Base-by-base conservation (phyloP, 1,284 basidiomycete genomes). In the Irpex rosettiformis region DNA sequence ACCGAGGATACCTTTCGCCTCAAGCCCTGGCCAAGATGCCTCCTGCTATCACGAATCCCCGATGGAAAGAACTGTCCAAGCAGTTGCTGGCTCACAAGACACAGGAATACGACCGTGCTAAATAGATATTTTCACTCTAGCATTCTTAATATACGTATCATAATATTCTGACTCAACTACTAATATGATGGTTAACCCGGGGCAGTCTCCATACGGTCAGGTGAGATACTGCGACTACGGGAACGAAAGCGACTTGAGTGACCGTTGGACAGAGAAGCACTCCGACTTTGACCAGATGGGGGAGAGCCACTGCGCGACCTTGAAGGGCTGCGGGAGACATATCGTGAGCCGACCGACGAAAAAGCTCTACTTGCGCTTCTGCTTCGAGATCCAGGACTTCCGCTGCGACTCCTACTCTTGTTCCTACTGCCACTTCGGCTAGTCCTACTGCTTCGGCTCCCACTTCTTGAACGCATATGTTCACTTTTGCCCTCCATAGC, bases 401-500 rank as follows among this genome's bases (percentile, higher is more conserved):
- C 73, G 47, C 75, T 79, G 16, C 69, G 64, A 48, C 73, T 74
- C 27, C 75, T 73, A 53, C 33, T 40, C 2, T n/a, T 40, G 33
- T n/a, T 40, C 33, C 10, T 40, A n/a, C 33, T 16, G 13, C 13
- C 33, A 40, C 33, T 40, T 40, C 33, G 33, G 33, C 33, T 40
- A 5, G 33, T 40, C 6, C 69, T 69, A 21, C 67, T 58, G 54
- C 68, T 70, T 21, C 63, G 56, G 54, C 71, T 73, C 2, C 70
- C 58, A 25, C 66, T 68, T 42, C 64, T 64, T 37, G 72, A 67
- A 59, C 70, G 67, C 25, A 73, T 79, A 51, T 77, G 73, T 30
- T 86, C 85, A 60, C 76, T 81, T 62, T 78, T 83, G 43, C 85
- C 89, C 66, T 91, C 87, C 82, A 96, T 82, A 0, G 90, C 93